Evolutionary conservation across 2,329 filamentous ascomycete species (phyloP).

Genomic region (Cordyceps tenuipes): DNA sequence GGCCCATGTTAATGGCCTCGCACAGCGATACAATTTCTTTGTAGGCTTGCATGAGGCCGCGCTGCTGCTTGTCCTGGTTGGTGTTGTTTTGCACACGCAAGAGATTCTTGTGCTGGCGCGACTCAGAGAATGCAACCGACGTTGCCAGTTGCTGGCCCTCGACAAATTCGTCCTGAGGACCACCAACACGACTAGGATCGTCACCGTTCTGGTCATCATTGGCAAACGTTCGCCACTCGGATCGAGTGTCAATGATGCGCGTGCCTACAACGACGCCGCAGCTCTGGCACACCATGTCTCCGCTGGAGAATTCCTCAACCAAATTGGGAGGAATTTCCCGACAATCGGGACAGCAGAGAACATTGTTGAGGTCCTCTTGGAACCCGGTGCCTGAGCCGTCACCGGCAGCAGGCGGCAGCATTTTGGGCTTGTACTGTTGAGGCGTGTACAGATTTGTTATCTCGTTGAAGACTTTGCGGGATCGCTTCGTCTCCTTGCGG

Average conservation of each 20-base stretch:
- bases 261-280: constrained; percentile 88
- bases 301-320: constrained; percentile 83
- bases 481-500: constrained; percentile 26
- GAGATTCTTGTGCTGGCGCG: constrained; percentile 62
- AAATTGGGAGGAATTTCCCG: constrained; percentile 86
- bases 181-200: constrained; percentile 95
- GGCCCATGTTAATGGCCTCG: constrained; percentile 74
- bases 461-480: constrained; percentile 32
- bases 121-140: constrained; percentile 75
- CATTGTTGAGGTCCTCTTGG: constrained; percentile 79
- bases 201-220: constrained; percentile 97
- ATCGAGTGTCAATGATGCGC: constrained; percentile 88
- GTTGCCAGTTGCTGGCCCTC: constrained; percentile 87
- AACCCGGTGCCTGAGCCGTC: constrained; percentile 36
- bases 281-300: constrained; percentile 85
- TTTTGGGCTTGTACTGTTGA: constrained; percentile 35
- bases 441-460: constrained; percentile 35
- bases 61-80: constrained; percentile 74
- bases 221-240: constrained; percentile 97
- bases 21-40: constrained; percentile 83
- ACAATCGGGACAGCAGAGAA: constrained; percentile 83
- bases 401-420: constrained; percentile 34
- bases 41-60: constrained; percentile 73
- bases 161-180: constrained; percentile 80
- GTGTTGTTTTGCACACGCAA: constrained; percentile 82